A percentile compares a stretch with the other conserved stretches of the same genome.
Evolutionary conservation across 2,329 filamentous ascomycete genomes (phyloP).

Genomic region (Trichoderma sp.): DNA sequence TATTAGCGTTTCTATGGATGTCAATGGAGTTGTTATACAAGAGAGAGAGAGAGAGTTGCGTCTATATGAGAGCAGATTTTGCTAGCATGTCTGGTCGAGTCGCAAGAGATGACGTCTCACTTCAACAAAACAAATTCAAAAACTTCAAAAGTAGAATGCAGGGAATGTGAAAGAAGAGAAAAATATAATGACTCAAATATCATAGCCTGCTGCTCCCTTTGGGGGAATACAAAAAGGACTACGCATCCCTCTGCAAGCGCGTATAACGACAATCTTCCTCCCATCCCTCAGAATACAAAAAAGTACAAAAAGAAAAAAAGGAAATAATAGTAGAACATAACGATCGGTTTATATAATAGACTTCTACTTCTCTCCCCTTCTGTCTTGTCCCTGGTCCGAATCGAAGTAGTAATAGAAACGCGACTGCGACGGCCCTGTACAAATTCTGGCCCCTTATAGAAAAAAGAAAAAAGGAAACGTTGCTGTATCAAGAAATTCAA

Average conservation of each 20-base stretch:
- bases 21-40: slow-evolving; percentile 19
- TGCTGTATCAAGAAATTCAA: slow-evolving; percentile 19
- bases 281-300: slow-evolving; percentile 1
- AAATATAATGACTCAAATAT: not conserved
- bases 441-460: slow-evolving; percentile 9
- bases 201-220: not conserved
- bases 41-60: not conserved
- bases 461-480: slow-evolving; percentile 10
- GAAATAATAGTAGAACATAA: slow-evolving; percentile 15
- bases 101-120: slow-evolving; percentile 3
- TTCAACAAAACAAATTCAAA: not conserved
- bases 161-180: not conserved
- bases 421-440: slow-evolving; percentile 22
- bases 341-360: not conserved
- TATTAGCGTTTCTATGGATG: slow-evolving; percentile 27
- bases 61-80: not conserved
- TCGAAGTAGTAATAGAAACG: slow-evolving; percentile 12
- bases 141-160: not conserved
- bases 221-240: not conserved
- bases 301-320: not conserved
- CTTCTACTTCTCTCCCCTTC: not conserved
- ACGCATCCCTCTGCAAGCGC: not conserved
- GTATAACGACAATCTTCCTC: slow-evolving; percentile 13
- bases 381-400: slow-evolving; percentile 5
- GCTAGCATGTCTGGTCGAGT: slow-evolving; percentile 11